These are phyloP conservation scores for Trametes sp. DNA, from an alignment of 1,284 basidiomycete genomes.

Conservation along the genomic window DNA sequence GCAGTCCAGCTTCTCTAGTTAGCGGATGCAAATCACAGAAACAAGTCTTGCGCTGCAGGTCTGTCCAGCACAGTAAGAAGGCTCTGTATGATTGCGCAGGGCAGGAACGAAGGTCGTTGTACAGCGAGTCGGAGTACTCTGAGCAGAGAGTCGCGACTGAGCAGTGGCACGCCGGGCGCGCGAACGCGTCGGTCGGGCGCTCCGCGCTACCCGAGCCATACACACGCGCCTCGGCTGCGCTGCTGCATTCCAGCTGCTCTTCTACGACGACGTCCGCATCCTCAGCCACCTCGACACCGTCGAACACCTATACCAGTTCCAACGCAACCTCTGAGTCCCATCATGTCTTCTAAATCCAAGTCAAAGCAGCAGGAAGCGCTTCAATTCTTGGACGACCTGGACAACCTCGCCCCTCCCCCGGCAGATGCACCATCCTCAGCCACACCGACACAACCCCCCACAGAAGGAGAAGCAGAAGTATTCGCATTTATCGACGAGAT, in stretches of 20 bases:
- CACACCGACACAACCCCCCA: slow-evolving; percentile 38
- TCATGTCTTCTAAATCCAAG: slow-evolving; percentile 63
- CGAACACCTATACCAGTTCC: not conserved
- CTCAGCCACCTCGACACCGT: not conserved
- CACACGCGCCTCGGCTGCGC: slow-evolving; percentile 11
- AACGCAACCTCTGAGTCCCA: not conserved
- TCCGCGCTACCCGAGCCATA: slow-evolving; percentile 1
- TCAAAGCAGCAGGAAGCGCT: slow-evolving; percentile 91
- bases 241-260: not conserved
- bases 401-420: slow-evolving; percentile 65
- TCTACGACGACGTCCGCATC: not conserved
- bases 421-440: slow-evolving; percentile 31
- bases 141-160: not conserved
- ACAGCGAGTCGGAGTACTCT: not conserved
- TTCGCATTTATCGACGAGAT: slow-evolving; percentile 95
- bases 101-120: too few relatives aligned
- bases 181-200: slow-evolving; percentile 10
- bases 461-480: slow-evolving; percentile 78
- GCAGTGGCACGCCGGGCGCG: too few relatives aligned
- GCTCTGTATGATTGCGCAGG: too few relatives aligned
- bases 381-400: slow-evolving; percentile 90
- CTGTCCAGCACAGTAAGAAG: too few relatives aligned
- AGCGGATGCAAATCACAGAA: too few relatives aligned
- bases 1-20: too few relatives aligned
- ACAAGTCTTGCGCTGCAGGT: too few relatives aligned